These are phyloP conservation scores for Penicillium sp. DNA, from an alignment of 2,329 filamentous ascomycete genomes.

Conservation along the genomic window DNA sequence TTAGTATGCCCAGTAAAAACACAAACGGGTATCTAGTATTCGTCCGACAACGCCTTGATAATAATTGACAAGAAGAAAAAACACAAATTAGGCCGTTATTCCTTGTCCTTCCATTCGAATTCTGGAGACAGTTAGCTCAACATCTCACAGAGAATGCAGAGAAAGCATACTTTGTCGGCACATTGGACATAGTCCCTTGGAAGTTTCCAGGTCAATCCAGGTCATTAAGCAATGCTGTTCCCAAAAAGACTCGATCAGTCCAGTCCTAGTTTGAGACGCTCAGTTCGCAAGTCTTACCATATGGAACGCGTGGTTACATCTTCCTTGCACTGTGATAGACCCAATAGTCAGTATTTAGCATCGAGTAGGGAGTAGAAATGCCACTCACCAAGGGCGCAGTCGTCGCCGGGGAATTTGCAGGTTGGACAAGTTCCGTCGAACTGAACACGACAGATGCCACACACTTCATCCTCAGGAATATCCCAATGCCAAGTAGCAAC, in stretches of 20 bases:
- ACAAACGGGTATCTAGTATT: conserved; percentile 7
- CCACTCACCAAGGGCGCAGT: conserved; percentile 75
- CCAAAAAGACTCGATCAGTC: conserved; percentile 1
- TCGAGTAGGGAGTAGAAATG: not conserved
- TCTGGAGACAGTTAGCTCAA: conserved; percentile 30
- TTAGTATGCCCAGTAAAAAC: not conserved
- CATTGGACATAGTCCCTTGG: conserved; percentile 94
- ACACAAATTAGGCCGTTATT: conserved; percentile 15
- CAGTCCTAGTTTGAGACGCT: conserved; percentile 4
- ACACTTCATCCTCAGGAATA: conserved; percentile 92
- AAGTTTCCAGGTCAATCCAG: conserved; percentile 92
- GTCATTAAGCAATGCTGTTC: conserved; percentile 70
- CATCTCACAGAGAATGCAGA: not conserved
- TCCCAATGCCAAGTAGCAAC: conserved; percentile 98
- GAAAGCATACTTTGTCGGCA: conserved; percentile 70
- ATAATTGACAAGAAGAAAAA: conserved; percentile 1
- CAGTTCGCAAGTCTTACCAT: conserved; percentile 54
- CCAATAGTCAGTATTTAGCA: conserved; percentile 7
- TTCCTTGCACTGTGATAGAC: conserved; percentile 64
- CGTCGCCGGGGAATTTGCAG: conserved; percentile 95
- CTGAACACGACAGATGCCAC: conserved; percentile 94
- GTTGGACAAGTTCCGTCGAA: conserved; percentile 97
- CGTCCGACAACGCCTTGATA: conserved; percentile 4
- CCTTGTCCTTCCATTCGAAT: conserved; percentile 46
- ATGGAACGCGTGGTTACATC: conserved; percentile 95